These are phyloP conservation scores for Fusarium sp. DNA, from an alignment of 2,329 filamentous ascomycete genomes.

Conservation along the genomic window DNA sequence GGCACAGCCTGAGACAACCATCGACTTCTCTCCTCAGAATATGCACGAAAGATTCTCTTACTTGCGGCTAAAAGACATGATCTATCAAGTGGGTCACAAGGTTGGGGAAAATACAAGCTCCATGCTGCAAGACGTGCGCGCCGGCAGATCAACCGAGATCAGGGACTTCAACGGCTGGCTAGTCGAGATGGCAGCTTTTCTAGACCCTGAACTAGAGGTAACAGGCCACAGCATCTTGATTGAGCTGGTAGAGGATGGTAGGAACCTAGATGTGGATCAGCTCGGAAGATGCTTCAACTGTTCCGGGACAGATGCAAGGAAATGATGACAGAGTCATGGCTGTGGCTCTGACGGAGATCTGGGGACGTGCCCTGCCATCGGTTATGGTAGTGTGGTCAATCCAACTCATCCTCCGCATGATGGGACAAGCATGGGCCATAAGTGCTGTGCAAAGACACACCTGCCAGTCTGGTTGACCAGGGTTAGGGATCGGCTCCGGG, in stretches of 20 bases:
- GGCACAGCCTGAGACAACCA: constrained; percentile 6
- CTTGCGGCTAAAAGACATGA: constrained; percentile 57
- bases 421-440: constrained; percentile 27
- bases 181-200: constrained; percentile 59
- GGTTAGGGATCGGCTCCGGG: constrained; percentile 30
- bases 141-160: constrained; percentile 67
- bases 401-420: constrained; percentile 30
- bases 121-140: constrained; percentile 71
- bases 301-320: constrained; percentile 30
- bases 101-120: constrained; percentile 69
- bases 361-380: constrained; percentile 26
- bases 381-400: constrained; percentile 22
- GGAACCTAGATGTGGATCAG: constrained; percentile 52
- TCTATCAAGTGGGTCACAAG: constrained; percentile 62
- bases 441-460: constrained; percentile 20
- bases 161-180: constrained; percentile 72
- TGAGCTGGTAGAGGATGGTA: constrained; percentile 57
- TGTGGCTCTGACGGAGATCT: constrained; percentile 20
- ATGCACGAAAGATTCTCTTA: constrained; percentile 60
- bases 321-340: constrained; percentile 28
- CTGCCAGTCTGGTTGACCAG: constrained; percentile 22
- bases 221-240: constrained; percentile 59
- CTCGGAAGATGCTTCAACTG: constrained; percentile 49
- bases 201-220: constrained; percentile 54
- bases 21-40: constrained; percentile 32